phyloP scores from a whole-genome alignment of 495 filamentous ascomycete species.

The Lepraria neglecta region DNA sequence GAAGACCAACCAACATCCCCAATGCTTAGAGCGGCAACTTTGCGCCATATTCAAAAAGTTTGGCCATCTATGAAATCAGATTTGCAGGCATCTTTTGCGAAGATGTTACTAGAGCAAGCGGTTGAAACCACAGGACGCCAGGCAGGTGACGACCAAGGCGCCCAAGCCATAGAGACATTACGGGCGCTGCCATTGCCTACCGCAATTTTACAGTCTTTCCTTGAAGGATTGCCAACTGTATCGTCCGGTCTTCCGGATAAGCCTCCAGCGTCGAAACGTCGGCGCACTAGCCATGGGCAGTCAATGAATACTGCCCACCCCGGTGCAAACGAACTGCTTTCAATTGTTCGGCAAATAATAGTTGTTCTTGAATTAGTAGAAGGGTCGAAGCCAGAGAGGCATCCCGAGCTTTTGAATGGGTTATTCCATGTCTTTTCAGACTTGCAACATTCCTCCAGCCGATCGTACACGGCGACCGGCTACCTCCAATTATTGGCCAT shows the following conservation, averaged over 20 bases:
- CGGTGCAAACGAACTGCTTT: conserved; percentile 50
- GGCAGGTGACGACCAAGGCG: conserved; percentile 34
- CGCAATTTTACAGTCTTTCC: conserved; percentile 58
- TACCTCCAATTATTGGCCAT: conserved; percentile 80
- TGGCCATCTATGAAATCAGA: conserved; percentile 68
- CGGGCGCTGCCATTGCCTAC: conserved; percentile 62
- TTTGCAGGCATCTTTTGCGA: conserved; percentile 50
- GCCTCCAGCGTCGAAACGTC: conserved; percentile 63
- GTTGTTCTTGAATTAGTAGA: conserved; percentile 87
- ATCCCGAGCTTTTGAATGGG: conserved; percentile 64
- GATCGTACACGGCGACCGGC: conserved; percentile 67
- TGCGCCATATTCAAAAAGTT: conserved; percentile 56
- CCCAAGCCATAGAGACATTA: conserved; percentile 60
- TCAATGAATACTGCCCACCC: conserved; percentile 39
- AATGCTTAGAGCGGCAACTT: conserved; percentile 52
- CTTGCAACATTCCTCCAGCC: conserved; percentile 67
- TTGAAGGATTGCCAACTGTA: conserved; percentile 62
- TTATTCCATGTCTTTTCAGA: conserved; percentile 80
- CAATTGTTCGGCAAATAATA: conserved; percentile 64
- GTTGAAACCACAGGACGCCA: conserved; percentile 29
- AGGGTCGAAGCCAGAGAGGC: conserved; percentile 60
- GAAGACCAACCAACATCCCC: conserved; percentile 39
- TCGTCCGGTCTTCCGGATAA: conserved; percentile 54
- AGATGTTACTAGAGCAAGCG: conserved; percentile 52
- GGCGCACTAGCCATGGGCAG: conserved; percentile 65